phyloP scores from a whole-genome alignment of 1,139 yeast genomes.

The Suhomyces atakaporum region DNA sequence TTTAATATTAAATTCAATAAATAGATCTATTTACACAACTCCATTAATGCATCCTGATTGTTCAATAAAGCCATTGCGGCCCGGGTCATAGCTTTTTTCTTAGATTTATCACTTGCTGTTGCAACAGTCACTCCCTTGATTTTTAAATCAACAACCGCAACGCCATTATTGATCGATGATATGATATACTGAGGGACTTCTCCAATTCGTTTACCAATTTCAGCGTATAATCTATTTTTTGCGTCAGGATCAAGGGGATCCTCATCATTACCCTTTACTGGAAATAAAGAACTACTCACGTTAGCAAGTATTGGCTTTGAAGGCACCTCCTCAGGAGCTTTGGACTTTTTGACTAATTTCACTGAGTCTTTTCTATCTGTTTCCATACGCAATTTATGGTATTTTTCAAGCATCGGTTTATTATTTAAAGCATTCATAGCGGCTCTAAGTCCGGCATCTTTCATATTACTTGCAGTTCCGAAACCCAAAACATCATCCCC shows the following conservation, averaged over 20 bases:
- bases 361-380: conserved; percentile 56
- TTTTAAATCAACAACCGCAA: conserved; percentile 38
- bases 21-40: conserved; percentile 10
- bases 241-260: conserved; percentile 38
- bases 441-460: conserved; percentile 71
- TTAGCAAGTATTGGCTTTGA: not conserved
- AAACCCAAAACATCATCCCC: conserved; percentile 54
- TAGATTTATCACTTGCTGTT: conserved; percentile 41
- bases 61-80: conserved; percentile 51
- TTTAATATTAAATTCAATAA: not conserved
- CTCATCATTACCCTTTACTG: conserved; percentile 29
- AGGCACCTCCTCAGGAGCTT: conserved; percentile 9
- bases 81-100: conserved; percentile 46
- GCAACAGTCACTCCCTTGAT: conserved; percentile 42
- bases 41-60: conserved; percentile 31
- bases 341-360: conserved; percentile 16
- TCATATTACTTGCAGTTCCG: conserved; percentile 61
- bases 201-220: conserved; percentile 41
- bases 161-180: conserved; percentile 28
- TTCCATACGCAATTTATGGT: conserved; percentile 56
- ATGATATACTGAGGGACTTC: conserved; percentile 44
- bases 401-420: conserved; percentile 61
- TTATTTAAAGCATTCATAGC: conserved; percentile 72
- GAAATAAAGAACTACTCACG: conserved; percentile 22
- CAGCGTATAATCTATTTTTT: conserved; percentile 46